Evolutionary conservation across 2,329 filamentous ascomycete species (phyloP).

Genomic region (Pseudofabraea citricarpa): DNA sequence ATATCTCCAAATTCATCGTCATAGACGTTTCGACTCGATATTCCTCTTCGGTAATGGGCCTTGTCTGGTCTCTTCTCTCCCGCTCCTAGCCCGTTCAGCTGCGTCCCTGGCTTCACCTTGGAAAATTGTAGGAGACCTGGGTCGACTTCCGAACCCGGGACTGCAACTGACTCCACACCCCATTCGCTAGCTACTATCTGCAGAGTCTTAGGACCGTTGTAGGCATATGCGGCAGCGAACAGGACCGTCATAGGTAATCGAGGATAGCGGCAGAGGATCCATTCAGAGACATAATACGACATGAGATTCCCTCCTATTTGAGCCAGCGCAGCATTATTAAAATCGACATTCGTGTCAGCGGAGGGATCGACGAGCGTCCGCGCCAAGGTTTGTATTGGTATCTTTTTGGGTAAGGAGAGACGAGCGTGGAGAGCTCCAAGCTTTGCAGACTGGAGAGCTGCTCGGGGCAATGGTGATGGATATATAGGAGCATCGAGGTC

Average conservation of each 20-base stretch:
- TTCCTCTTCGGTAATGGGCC: conserved; percentile 55
- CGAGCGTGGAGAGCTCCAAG: conserved; percentile 89
- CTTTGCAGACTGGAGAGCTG: conserved; percentile 73
- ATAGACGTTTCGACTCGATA: conserved; percentile 73
- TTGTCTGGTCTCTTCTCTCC: conserved; percentile 49
- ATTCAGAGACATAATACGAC: conserved; percentile 84
- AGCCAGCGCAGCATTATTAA: conserved; percentile 85
- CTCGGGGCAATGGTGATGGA: conserved; percentile 67
- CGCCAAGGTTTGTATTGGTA: conserved; percentile 82
- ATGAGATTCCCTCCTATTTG: conserved; percentile 79
- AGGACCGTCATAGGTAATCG: conserved; percentile 85
- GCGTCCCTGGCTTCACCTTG: conserved; percentile 38
- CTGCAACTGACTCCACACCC: conserved; percentile 86
- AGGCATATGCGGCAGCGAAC: conserved; percentile 81
- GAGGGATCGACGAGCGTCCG: conserved; percentile 81
- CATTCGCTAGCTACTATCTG: conserved; percentile 73
- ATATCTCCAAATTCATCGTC: conserved; percentile 81
- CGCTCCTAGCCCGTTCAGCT: conserved; percentile 41
- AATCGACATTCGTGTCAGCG: conserved; percentile 71
- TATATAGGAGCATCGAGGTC: conserved; percentile 3
- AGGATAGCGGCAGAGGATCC: conserved; percentile 82
- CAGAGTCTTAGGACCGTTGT: conserved; percentile 71
- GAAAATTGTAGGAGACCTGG: conserved; percentile 82
- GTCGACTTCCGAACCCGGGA: conserved; percentile 87
- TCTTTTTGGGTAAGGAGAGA: conserved; percentile 72